phyloP scores from a whole-genome alignment of 257 asterid genomes.

The Gentiana dahurica region DNA sequence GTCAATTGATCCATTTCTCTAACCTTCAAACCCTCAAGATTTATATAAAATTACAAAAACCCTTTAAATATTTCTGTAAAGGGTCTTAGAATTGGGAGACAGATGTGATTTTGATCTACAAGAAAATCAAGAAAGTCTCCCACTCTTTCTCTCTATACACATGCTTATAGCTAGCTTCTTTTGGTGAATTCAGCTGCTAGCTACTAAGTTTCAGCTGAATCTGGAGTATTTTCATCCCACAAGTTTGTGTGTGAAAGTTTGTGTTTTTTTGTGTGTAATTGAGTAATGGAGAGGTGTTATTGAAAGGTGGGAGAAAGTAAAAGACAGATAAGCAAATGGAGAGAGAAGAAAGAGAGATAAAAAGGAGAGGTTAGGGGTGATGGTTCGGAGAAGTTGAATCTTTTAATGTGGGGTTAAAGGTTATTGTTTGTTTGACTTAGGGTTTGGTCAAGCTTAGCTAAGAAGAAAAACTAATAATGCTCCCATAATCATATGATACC shows the following conservation, averaged over 20 bases:
- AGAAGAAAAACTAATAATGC: slow-evolving; percentile 8
- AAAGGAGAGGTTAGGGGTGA: slow-evolving; percentile 1
- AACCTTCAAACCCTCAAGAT: slow-evolving; percentile 15
- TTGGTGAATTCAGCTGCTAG: background rate
- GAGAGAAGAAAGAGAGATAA: slow-evolving; percentile 17
- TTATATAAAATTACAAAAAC: slow-evolving; percentile 14
- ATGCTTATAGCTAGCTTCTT: too few species aligned
- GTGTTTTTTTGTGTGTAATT: slow-evolving; percentile 4
- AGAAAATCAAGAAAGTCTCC: too few species aligned
- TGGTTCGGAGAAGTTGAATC: slow-evolving; percentile 20
- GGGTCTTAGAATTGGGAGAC: too few species aligned
- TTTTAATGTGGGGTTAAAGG: slow-evolving; percentile 22
- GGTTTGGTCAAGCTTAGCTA: slow-evolving; percentile 25
- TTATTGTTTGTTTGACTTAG: slow-evolving; percentile 34
- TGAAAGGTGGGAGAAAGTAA: slow-evolving; percentile 13
- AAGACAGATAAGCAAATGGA: background rate
- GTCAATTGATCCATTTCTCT: slow-evolving; percentile 53
- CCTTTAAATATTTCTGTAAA: background rate
- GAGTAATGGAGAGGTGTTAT: background rate
- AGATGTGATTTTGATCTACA: too few species aligned
- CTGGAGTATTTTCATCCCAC: slow-evolving; percentile 7
- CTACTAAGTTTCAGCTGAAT: slow-evolving; percentile 11
- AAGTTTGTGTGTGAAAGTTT: slow-evolving; percentile 5
- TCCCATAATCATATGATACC: too few species aligned
- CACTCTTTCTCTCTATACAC: too few species aligned